Base-by-base conservation (phyloP, 768 basidiomycete genomes). In the Collybia sp. region DNA sequence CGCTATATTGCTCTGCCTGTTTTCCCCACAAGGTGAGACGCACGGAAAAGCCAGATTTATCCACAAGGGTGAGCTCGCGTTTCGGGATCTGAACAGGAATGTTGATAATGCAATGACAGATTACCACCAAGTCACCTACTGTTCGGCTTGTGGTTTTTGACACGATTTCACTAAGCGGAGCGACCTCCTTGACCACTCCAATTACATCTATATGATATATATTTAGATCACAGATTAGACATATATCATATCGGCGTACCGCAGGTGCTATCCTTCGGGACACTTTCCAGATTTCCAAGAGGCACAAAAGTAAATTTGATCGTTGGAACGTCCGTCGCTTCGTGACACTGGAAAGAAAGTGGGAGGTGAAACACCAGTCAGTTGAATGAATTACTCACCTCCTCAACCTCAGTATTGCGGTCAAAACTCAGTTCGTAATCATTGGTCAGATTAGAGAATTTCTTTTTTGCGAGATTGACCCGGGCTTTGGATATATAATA, bases 1-100 rank as follows among this genome's bases (percentile, higher is more conserved):
- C 67, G n/a, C 65, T 62, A 61, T 82, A 97, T 34, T 77, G 76
- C 61, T 97, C 92, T 0, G 95, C 95, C 62, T 91, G 88, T 62
- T 88, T 92, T 17, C 95, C 96, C 96, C 95, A 99, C 25, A 98
- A 71, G 2, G 95, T 99, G 53, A 97, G 61, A 30, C 91, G 80
- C 34, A 91, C 83, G 12, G 83, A 79, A 57, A 70, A 90, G 31
- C 77, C 77, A 6, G 91, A 85, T 49, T 77, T 79, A 61, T 99
- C 95, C 11, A 93, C 94, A 30, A 99, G 66, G 1, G 79, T 85
- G 42, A 99, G 68, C 37, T 99, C 95, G 38, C 95, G 85, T 65
- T 98, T 98, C 30, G 77, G 73, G 47, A 93, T 76, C 89, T 95
- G 53, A 13, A 43, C 40, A 36, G 49, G 16, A 40, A 4, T 32